Evolutionary conservation across 805 yeast genomes (phyloP).

Genomic region (Sugiyamaella smithiae): DNA sequence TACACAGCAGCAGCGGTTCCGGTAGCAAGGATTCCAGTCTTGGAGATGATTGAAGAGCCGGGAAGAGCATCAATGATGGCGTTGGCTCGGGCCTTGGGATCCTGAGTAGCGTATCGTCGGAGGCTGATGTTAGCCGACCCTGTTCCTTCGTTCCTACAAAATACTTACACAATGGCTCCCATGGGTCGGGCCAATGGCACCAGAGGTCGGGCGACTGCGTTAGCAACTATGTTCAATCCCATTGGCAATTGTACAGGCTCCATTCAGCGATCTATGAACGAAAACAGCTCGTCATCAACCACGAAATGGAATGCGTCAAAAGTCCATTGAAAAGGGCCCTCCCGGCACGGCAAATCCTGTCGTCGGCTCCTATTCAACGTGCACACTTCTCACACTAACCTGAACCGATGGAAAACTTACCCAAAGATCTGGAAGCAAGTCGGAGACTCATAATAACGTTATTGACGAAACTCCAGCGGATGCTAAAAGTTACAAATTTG

Average conservation of each 20-base stretch:
- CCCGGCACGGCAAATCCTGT: constrained; percentile 2
- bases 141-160: background rate
- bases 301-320: background rate
- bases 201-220: constrained; percentile 15
- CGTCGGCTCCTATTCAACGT: background rate
- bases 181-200: constrained; percentile 8
- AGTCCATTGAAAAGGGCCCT: background rate
- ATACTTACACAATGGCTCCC: constrained; percentile 3
- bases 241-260: constrained; percentile 6
- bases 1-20: constrained; percentile 91
- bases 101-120: constrained; percentile 41
- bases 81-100: constrained; percentile 88
- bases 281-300: too few relatives aligned
- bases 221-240: background rate
- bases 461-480: background rate
- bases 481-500: constrained; percentile 2
- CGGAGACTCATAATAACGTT: constrained; percentile 22
- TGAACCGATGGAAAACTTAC: too few relatives aligned
- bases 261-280: background rate
- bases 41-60: constrained; percentile 81
- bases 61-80: constrained; percentile 90
- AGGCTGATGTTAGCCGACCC: constrained; percentile 3
- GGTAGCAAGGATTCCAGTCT: constrained; percentile 94
- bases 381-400: too few relatives aligned
- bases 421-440: constrained; percentile 21